Percentiles rank a stretch among this genome's conserved stretches.
phyloP scores from a whole-genome alignment of 495 filamentous ascomycete genomes.

The Neurospora intermedia region DNA sequence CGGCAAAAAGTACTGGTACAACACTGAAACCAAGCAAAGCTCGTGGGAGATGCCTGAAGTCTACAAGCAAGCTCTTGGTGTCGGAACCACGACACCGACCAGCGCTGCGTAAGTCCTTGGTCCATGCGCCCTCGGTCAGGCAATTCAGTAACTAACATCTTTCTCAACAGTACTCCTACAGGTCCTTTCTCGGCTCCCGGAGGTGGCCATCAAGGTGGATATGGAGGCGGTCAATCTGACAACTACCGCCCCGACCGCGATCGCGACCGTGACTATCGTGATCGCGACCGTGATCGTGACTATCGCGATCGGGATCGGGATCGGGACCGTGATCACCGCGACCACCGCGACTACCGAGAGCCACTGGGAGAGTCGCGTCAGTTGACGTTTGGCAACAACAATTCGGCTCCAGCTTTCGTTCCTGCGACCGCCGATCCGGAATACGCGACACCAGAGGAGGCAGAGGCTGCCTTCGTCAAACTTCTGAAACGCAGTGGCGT shows the following conservation, averaged over 20 bases:
- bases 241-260: constrained; percentile 23
- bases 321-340: constrained; percentile 14
- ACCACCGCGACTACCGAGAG: constrained; percentile 36
- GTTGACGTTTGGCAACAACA: constrained; percentile 55
- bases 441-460: constrained; percentile 79
- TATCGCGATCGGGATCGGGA: constrained; percentile 11
- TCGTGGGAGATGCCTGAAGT: constrained; percentile 90
- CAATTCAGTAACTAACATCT: constrained; percentile 6
- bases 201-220: constrained; percentile 36
- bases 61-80: constrained; percentile 60
- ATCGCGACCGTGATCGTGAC: constrained; percentile 5
- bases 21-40: constrained; percentile 82
- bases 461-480: constrained; percentile 88
- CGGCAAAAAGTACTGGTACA: constrained; percentile 89
- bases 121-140: constrained; percentile 1
- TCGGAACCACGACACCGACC: constrained; percentile 33
- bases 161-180: constrained; percentile 32
- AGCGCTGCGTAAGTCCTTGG: constrained; percentile 48
- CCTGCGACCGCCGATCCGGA: constrained; percentile 65
- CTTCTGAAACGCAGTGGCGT: constrained; percentile 76
- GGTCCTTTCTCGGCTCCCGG: constrained; percentile 58
- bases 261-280: neutral
- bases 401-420: constrained; percentile 50
- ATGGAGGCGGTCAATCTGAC: constrained; percentile 21
- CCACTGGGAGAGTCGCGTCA: constrained; percentile 54